These are phyloP conservation scores for Sambucus nigra DNA, from an alignment of 129 eudicot genomes.

Conservation along the genomic window DNA sequence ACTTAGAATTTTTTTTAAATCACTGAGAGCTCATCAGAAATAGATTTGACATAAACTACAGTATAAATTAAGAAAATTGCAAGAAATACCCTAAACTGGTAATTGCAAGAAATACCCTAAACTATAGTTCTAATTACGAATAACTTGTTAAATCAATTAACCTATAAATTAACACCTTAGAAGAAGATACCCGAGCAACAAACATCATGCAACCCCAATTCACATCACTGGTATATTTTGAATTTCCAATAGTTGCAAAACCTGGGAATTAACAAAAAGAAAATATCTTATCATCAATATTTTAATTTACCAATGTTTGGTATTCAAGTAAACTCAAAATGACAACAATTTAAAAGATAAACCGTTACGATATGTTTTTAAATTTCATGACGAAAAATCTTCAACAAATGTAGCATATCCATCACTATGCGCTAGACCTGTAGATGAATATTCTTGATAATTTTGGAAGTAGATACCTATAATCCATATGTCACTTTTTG, in stretches of 20 bases:
- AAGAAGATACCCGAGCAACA: constrained; percentile 65
- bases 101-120: too few relatives aligned
- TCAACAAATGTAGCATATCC: constrained; percentile 81
- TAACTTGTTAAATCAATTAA: too few relatives aligned
- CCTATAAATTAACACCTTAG: too few relatives aligned
- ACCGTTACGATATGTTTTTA: constrained; percentile 91
- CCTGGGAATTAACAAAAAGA: constrained; percentile 34
- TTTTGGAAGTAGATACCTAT: constrained; percentile 74
- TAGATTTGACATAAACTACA: background rate
- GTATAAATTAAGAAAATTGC: background rate
- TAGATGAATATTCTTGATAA: constrained; percentile 38
- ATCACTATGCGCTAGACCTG: constrained; percentile 52
- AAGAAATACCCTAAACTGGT: background rate
- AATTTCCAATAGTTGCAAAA: constrained; percentile 61
- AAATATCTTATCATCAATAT: constrained; percentile 2
- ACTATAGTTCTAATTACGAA: too few relatives aligned
- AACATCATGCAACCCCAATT: constrained; percentile 99
- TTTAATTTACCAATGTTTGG: background rate
- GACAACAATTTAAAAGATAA: constrained; percentile 1
- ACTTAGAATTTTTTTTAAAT: background rate
- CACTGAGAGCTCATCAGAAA: background rate
- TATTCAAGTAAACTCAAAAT: background rate
- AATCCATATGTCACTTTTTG: constrained; percentile 85
- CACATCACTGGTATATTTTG: constrained; percentile 82
- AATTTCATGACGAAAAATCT: constrained; percentile 82